Base-by-base conservation (phyloP, 495 filamentous ascomycete genomes). In the Lasiosphaeris hirsuta region DNA sequence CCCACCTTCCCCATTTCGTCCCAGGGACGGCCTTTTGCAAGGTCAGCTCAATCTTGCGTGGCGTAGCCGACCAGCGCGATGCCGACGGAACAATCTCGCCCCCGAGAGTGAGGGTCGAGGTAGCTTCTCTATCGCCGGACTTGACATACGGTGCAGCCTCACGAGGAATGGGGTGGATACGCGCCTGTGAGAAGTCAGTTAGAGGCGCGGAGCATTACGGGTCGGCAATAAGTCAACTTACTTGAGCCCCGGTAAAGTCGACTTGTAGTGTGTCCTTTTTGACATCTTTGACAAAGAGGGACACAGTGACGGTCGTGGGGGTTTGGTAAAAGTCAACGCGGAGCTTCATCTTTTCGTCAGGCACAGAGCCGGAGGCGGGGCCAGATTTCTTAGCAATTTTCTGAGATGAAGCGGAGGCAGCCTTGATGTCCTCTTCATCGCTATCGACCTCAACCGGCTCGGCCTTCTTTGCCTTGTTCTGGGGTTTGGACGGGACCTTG, bases 21-120 rank as follows among this genome's bases (percentile, higher is more conserved):
- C 86, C 88, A 0, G 82, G 71, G 0, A 58, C 76, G 23, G 75
- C 70, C 71, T 97, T 98, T 30, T 76, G 76, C 19, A 98, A 78
- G 1, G 77, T 76, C 34, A 97, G 73, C 70, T 97, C 94, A 51
- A 97, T 84, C 71, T 97, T 98, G 48, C 87, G 89, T 5, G 86
- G 76, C 44, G 88, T 86, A 30, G 91, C 82, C 7, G 79, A 79
- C 65, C 75, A 84, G 15, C 76, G 84, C 19, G 83, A 89, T 15
- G 75, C 61, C 8, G 78, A 60, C 0, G 84, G 69, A 40, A 88
- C 80, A 61, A 98, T 84, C 8, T 75, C 62, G 15, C 82, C 84
- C 62, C 76, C 90, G 7, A 96, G 82, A 39, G 89, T 77, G 40
- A 96, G 72, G 0, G 84, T 84, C 51, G 89, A 89, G 42, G 61